Conservation (phyloP, 1,139 yeast species). For the Saccharomyces pastorianus region DNA sequence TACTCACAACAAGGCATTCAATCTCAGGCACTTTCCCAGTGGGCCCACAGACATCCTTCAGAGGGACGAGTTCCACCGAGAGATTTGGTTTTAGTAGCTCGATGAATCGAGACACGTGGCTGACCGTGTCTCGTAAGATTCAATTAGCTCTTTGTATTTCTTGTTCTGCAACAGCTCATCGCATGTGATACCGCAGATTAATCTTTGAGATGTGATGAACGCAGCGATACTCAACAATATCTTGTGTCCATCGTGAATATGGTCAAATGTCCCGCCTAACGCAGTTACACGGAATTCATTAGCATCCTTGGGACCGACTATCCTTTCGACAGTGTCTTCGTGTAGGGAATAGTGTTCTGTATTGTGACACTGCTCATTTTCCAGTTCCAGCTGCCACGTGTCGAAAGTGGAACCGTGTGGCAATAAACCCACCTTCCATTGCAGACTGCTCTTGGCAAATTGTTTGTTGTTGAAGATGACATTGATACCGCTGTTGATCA, state of each 20-base stretch:
- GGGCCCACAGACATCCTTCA: constrained; percentile 89
- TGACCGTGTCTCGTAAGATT: constrained; percentile 48
- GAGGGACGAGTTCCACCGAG: constrained; percentile 43
- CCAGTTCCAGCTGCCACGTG: not conserved
- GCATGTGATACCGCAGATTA: constrained; percentile 83
- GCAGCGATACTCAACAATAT: constrained; percentile 68
- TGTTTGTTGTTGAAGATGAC: constrained; percentile 1
- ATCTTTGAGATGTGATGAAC: constrained; percentile 44
- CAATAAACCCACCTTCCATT: constrained; percentile 12
- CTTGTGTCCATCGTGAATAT: constrained; percentile 92
- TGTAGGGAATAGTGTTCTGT: not conserved
- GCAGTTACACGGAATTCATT: constrained; percentile 41
- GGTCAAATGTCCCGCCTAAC: constrained; percentile 96
- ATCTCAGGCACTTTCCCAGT: constrained; percentile 72
- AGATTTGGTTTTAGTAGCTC: constrained; percentile 40
- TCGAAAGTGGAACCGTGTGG: not conserved
- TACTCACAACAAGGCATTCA: constrained; percentile 71
- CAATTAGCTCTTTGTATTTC: constrained; percentile 58
- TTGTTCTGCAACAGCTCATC: constrained; percentile 66
- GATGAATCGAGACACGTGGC: constrained; percentile 43
- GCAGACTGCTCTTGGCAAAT: constrained; percentile 8
- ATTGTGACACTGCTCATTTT: not conserved
- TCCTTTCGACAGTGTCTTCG: not conserved
- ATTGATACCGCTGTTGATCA: constrained; percentile 13
- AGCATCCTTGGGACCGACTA: constrained; percentile 8